A percentile compares a stretch with the other conserved stretches of the same genome.
Evolutionary conservation across 345 rosid genomes (phyloP).

Genomic region (Acer yangbiense): DNA sequence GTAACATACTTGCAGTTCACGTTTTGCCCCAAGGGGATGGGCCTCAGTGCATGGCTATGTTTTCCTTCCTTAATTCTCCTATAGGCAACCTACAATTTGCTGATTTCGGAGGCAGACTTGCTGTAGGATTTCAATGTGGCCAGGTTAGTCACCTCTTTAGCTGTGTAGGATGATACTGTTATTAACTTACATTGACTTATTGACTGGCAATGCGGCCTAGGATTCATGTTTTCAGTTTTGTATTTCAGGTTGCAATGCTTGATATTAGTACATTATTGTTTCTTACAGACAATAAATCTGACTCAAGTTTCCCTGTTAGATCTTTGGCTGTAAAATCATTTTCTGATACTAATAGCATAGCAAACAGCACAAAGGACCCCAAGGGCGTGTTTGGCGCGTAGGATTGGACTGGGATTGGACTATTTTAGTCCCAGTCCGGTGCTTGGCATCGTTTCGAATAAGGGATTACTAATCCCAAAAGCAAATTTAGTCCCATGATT

Average conservation of each 20-base stretch:
- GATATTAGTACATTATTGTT: conserved; percentile 40
- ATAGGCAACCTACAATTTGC: conserved; percentile 52
- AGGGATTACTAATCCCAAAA: too few relatives aligned
- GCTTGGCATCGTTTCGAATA: too few relatives aligned
- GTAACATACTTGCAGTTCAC: conserved; percentile 53
- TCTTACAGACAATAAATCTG: too few relatives aligned
- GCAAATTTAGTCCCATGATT: too few relatives aligned
- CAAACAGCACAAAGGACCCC: too few relatives aligned
- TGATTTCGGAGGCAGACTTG: conserved; percentile 59
- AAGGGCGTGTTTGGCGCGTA: too few relatives aligned
- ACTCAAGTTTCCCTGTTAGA: too few relatives aligned
- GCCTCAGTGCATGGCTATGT: conserved; percentile 67
- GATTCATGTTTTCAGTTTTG: conserved; percentile 26
- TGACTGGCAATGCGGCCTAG: conserved; percentile 1
- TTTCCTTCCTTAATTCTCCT: conserved; percentile 63
- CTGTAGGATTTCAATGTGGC: conserved; percentile 78
- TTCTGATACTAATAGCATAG: too few relatives aligned
- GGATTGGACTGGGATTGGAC: too few relatives aligned
- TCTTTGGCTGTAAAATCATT: too few relatives aligned
- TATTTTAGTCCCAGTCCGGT: too few relatives aligned
- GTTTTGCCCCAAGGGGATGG: conserved; percentile 56
- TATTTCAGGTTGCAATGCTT: conserved; percentile 85
- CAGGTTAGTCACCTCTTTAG: conserved; percentile 43
- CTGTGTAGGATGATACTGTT: neutral
- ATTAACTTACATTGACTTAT: neutral